Percentiles rank a stretch among this genome's conserved stretches.
phyloP scores from a whole-genome alignment of 2,329 filamentous ascomycete species.

The Plectosphaerella cucumerina region DNA sequence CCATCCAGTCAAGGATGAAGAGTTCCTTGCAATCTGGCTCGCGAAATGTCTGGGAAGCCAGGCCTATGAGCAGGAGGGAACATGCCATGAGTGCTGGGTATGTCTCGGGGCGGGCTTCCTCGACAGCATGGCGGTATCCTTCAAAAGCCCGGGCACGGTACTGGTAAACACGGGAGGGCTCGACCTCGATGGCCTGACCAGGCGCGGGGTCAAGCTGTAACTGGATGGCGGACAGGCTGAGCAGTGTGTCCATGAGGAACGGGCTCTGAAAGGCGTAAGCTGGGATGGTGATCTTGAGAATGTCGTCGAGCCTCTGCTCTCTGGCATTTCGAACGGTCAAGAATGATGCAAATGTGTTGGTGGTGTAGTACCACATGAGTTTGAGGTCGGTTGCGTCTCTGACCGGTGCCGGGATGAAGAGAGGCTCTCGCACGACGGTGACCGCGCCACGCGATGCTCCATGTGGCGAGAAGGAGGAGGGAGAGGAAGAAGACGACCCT shows the following conservation, averaged over 20 bases:
- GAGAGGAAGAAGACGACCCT: too few species aligned
- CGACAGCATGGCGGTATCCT: conserved; percentile 48
- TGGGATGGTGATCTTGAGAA: conserved; percentile 42
- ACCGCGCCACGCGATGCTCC: too few species aligned
- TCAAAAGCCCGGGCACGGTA: conserved; percentile 48
- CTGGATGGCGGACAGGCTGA: conserved; percentile 47
- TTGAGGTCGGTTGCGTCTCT: conserved; percentile 42
- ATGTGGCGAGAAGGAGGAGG: conserved; percentile 1
- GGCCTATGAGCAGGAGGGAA: conserved; percentile 46
- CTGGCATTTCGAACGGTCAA: conserved; percentile 13
- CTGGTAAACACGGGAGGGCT: conserved; percentile 29
- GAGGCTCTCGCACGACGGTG: conserved; percentile 13
- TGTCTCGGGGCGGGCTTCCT: conserved; percentile 37
- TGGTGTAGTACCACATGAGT: conserved; percentile 31
- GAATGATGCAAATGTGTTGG: not conserved
- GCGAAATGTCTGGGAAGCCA: conserved; percentile 47
- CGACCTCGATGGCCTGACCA: conserved; percentile 30
- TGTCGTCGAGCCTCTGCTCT: conserved; percentile 30
- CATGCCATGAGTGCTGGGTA: conserved; percentile 47
- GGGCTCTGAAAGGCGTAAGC: conserved; percentile 46
- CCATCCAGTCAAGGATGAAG: conserved; percentile 52
- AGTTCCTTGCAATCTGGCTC: conserved; percentile 39
- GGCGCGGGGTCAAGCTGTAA: conserved; percentile 24
- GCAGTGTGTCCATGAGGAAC: conserved; percentile 52
- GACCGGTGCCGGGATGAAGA: conserved; percentile 21